Base-by-base conservation (phyloP, 345 rosid species). In the Arabis alpina region DNA sequence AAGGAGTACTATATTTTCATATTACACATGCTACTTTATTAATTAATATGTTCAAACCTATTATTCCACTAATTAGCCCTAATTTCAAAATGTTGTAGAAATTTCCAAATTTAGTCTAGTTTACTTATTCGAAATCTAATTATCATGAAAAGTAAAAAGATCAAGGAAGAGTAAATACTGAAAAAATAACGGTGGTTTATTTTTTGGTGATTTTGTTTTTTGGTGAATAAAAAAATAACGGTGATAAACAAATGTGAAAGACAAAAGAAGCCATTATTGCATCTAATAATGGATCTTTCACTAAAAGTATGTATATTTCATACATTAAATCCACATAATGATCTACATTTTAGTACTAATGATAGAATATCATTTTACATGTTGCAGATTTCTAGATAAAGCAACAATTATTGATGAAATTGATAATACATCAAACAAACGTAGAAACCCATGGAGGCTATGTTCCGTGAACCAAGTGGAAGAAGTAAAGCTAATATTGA, bases 401-500 rank as follows among this genome's bases (percentile, higher is more conserved):
- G 97, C 97, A 59, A 83, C 80, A 85, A 76, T 91, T 23, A 73
- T 89, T 0, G 97, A 93, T 77, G 65, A 72, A 19, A 1, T 68
- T 5, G 97, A 91, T 68, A 64, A 75, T 36, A 54, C 62, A 4
- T 47, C 83, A 0, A 73, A 76, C 77, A 64, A 69, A 43, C 25
- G 36, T 7, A 85, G 84, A 72, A 72, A 89, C 66, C 91, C 88
- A 5, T 91, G 98, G 98, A 74, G 93, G 54, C 82, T 93, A 12
- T 91, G 98, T 77, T 53, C 96, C 0, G 64, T 82, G 55, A 86
- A 79, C 80, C 96, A 89, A 80, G 96, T 93, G 42, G 98, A 93
- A 79, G 91, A 93, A 86, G 90, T 87, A 36, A 93, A 93, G 76
- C 86, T 82, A 32, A 76, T 89, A 3, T 64, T 89, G 23, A 87